phyloP scores from a whole-genome alignment of 164 flowering plant genomes.

The Amborella trichopoda region DNA sequence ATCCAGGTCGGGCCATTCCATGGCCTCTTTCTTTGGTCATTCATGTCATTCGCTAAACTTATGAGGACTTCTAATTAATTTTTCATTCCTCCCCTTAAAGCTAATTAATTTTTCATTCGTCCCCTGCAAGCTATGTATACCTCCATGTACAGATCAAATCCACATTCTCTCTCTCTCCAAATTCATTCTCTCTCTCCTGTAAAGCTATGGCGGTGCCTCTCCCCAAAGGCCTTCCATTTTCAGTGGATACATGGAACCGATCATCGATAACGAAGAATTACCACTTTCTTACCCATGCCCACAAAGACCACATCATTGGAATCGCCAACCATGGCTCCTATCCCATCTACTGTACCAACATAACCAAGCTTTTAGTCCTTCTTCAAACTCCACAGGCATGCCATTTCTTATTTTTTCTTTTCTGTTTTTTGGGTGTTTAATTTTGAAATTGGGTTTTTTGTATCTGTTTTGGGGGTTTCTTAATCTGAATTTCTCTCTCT shows the following conservation, averaged over 20 bases:
- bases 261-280: constrained; percentile 40
- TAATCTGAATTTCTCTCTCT: no score
- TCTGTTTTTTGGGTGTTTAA: no score
- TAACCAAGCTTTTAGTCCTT: constrained; percentile 46
- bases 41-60: no score
- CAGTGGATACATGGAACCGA: constrained; percentile 74
- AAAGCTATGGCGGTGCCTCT: constrained; percentile 58
- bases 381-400: constrained; percentile 48
- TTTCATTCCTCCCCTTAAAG: no score
- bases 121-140: no score
- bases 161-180: not conserved
- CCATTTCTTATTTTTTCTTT: not conserved
- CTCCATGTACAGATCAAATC: no score
- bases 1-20: no score
- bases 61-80: no score
- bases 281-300: constrained; percentile 82
- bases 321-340: constrained; percentile 30
- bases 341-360: constrained; percentile 57
- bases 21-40: no score
- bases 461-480: not conserved
- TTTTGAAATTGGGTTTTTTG: not conserved
- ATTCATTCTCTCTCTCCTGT: not conserved
- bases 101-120: no score
- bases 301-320: constrained; percentile 55
- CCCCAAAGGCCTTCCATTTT: constrained; percentile 77